Conservation (phyloP, 345 rosid species). For the Stellera chamaejasme region DNA sequence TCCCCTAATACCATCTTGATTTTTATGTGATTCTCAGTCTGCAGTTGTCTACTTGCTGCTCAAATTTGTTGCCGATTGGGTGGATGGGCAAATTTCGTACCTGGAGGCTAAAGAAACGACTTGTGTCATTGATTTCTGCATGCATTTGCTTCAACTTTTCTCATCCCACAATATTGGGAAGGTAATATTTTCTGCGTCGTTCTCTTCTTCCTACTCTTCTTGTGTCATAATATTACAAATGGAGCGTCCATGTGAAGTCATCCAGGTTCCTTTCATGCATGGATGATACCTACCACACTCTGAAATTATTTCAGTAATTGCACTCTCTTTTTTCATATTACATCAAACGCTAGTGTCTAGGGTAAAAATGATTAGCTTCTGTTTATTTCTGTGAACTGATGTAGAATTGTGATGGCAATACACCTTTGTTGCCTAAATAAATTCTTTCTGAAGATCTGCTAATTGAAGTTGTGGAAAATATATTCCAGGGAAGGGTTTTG, state of each 20-base stretch:
- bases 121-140: conserved; percentile 74
- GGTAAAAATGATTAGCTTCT: too few relatives aligned
- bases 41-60: conserved; percentile 89
- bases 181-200: conserved; percentile 29
- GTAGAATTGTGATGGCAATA: too few relatives aligned
- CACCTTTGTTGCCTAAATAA: too few relatives aligned
- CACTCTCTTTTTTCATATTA: neutral
- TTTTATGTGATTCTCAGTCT: conserved; percentile 46
- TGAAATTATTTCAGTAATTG: neutral
- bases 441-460: too few relatives aligned
- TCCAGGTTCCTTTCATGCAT: neutral
- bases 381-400: too few relatives aligned
- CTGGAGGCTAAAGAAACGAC: conserved; percentile 84
- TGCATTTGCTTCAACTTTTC: conserved; percentile 85
- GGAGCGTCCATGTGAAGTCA: neutral
- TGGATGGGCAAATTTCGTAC: conserved; percentile 92
- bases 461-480: too few relatives aligned
- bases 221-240: neutral
- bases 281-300: too few relatives aligned
- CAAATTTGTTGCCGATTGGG: conserved; percentile 92
- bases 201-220: conserved; percentile 1
- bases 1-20: conserved; percentile 10
- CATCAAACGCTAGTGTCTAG: too few relatives aligned
- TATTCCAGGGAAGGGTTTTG: too few relatives aligned
- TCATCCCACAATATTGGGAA: conserved; percentile 97